Evolutionary conservation across 805 yeast genomes (phyloP).

Genomic region (Yamadazyma kitorensis): DNA sequence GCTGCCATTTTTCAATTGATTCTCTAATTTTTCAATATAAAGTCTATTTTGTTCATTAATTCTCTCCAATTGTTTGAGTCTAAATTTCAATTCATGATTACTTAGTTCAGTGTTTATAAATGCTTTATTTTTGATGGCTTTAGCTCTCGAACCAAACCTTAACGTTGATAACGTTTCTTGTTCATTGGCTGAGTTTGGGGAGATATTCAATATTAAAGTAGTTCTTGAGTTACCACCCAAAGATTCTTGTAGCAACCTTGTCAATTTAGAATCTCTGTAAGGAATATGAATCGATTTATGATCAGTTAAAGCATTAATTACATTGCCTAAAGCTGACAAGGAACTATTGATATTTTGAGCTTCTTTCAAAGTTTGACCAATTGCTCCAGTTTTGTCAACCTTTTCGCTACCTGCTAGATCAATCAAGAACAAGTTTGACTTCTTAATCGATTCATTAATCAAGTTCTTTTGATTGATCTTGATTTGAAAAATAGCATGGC

Average conservation of each 20-base stretch:
- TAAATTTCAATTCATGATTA: conserved; percentile 44
- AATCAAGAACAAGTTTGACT: conserved; percentile 67
- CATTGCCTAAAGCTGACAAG: conserved; percentile 73
- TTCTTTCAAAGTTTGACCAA: conserved; percentile 71
- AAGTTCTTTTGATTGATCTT: conserved; percentile 59
- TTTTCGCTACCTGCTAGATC: conserved; percentile 90
- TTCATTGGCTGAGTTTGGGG: conserved; percentile 74
- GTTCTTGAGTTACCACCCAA: conserved; percentile 89
- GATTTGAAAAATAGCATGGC: conserved; percentile 77
- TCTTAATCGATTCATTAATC: conserved; percentile 54
- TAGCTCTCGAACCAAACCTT: conserved; percentile 86
- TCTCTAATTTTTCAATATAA: conserved; percentile 40
- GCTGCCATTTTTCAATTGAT: conserved; percentile 25
- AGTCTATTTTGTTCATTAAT: conserved; percentile 24
- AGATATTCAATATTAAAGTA: conserved; percentile 79
- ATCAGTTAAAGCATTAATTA: conserved; percentile 75
- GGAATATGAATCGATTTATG: conserved; percentile 73
- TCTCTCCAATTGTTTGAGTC: conserved; percentile 34
- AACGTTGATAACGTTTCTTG: conserved; percentile 84
- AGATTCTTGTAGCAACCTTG: conserved; percentile 72
- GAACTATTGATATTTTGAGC: conserved; percentile 83
- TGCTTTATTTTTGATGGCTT: conserved; percentile 69
- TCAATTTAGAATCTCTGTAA: conserved; percentile 77
- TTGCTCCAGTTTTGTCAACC: conserved; percentile 71
- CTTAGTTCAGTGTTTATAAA: conserved; percentile 61